Evolutionary conservation across 208 protist genomes (phyloP), one percentile per base, ranked within the genome.

Genomic region (Tritrichomonas musculus): DNA sequence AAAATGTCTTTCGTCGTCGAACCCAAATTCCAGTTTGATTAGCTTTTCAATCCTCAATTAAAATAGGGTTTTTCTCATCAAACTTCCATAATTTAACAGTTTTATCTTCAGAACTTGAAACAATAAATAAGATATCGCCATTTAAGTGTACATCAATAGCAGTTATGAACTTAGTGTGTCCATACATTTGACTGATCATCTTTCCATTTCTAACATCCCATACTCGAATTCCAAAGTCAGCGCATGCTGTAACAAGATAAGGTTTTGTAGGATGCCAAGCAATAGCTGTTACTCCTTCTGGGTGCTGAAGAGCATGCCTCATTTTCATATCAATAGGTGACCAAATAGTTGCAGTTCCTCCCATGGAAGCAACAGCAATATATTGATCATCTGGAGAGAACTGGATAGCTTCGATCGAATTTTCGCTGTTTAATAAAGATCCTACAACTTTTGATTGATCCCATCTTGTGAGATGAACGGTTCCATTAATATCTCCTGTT

Each of bases 381-480:
- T 33, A 88, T 33, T 44, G 14, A 36, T 47, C 25, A 30, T 88
- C 77, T 57, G 41, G 47, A 27, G 77, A 88, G 47, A 88, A 88
- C 9, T n/a, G 3, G 27, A 88, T 57, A 2, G 3, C 5, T 14
- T 53, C 20, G 27, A 88, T 30, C 39, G 44, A 44, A 30, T 88
- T 88, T 20, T 53, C 30, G 20, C 77, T 47, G 3, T 13, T 88
- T 39, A 57, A 41, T 14, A 88, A 44, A 9, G 53, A 33, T 41
- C 77, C 77, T 53, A 88, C 14, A 88, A 88, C 39, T 39, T 88
- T 88, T 17, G 14, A 41, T n/a, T n/a, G 27, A 88, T 88, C 77
- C 8, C 33, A 88, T 17, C 77, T 41, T 33, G 27, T 47, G 27
- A 88, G 8, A 11, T 55, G 27, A 39, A 88, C 77, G 57, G 57